These are phyloP conservation scores for Epichloe festucae DNA, from an alignment of 2,329 filamentous ascomycete species.

Conservation along the genomic window DNA sequence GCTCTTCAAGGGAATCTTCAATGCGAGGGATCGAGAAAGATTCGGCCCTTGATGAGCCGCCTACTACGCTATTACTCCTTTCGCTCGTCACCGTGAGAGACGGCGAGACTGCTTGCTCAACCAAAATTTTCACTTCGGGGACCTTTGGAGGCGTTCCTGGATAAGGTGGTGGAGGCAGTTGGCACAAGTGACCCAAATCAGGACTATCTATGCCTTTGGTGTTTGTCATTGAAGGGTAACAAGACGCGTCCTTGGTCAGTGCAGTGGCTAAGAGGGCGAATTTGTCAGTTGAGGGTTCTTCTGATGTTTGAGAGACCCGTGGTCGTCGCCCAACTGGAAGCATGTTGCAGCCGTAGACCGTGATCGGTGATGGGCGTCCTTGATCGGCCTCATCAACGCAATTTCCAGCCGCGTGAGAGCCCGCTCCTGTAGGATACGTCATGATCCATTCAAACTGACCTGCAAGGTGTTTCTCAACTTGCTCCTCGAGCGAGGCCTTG, in stretches of 20 bases:
- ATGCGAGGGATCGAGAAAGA: slow-evolving; percentile 35
- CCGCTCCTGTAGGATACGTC: slow-evolving; percentile 21
- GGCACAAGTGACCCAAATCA: slow-evolving; percentile 4
- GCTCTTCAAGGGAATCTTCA: slow-evolving; percentile 50
- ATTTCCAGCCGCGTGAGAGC: slow-evolving; percentile 11
- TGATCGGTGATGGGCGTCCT: neutral
- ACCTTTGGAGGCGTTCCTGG: slow-evolving; percentile 16
- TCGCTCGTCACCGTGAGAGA: slow-evolving; percentile 19
- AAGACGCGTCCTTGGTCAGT: slow-evolving; percentile 17
- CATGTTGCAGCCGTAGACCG: slow-evolving; percentile 39
- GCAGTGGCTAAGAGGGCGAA: slow-evolving; percentile 37
- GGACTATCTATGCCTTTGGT: slow-evolving; percentile 2
- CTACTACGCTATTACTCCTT: slow-evolving; percentile 21
- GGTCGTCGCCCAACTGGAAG: slow-evolving; percentile 14
- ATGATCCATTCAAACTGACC: slow-evolving; percentile 40
- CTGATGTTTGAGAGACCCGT: neutral
- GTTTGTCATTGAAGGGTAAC: slow-evolving; percentile 9
- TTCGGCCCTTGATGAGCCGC: slow-evolving; percentile 17
- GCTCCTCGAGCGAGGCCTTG: slow-evolving; percentile 7
- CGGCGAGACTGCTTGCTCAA: slow-evolving; percentile 21
- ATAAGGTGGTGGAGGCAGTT: slow-evolving; percentile 11
- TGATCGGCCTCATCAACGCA: slow-evolving; percentile 5
- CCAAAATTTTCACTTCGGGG: slow-evolving; percentile 16
- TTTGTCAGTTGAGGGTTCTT: slow-evolving; percentile 18
- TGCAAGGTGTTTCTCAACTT: slow-evolving; percentile 30